Evolutionary conservation across 2,329 filamentous ascomycete genomes (phyloP), one percentile per base, ranked within the genome.

Genomic region (Mariannaea elegans): DNA sequence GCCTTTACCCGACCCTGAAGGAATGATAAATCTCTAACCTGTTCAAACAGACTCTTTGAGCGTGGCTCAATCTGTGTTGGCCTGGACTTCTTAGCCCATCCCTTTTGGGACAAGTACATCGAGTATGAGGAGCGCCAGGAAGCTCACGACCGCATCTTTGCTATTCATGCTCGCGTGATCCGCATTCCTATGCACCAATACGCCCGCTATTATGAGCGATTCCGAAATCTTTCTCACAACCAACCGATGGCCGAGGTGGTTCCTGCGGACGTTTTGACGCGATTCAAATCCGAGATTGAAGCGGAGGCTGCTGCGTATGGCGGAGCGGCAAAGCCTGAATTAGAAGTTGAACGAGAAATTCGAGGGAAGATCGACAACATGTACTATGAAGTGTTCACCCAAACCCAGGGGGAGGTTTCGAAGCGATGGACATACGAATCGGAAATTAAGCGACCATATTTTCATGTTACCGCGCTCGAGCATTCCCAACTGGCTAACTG

Each of bases 31-130:
- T 45, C 54, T 61, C 76, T 78, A 66, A 78, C 71, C 44, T 48
- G 19, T n/a, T 14, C 12, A n/a, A 47, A 38, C 75, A 99, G 95
- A 68, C 85, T 98, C 8, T 98, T 98, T 73, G 94, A 99, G 75
- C 91, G 95, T 66, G 95, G 91, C 63, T 91, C 93, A 24, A 85
- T 85, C 27, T 90, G 87, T 70, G 93, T 97, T 38, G 95, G 95
- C 14, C 84, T 98, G 16, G 95, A 99, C 77, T 99, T 97, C 73
- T 84, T 97, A 27, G 90, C 94, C 2, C 93, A 97, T 74, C 93
- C 93, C 1, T 97, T 99, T 80, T 99, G 95, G 95, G 95, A 99
- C 77, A 98, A 97, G 78, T 99, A 97, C 73, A 87, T 99, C 65
- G 95, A 98, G 74, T 98, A 96, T 71, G 95, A 98, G 75, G 94